These are phyloP conservation scores for Mycena citricolor DNA, from an alignment of 1,284 basidiomycete genomes.

Conservation along the genomic window DNA sequence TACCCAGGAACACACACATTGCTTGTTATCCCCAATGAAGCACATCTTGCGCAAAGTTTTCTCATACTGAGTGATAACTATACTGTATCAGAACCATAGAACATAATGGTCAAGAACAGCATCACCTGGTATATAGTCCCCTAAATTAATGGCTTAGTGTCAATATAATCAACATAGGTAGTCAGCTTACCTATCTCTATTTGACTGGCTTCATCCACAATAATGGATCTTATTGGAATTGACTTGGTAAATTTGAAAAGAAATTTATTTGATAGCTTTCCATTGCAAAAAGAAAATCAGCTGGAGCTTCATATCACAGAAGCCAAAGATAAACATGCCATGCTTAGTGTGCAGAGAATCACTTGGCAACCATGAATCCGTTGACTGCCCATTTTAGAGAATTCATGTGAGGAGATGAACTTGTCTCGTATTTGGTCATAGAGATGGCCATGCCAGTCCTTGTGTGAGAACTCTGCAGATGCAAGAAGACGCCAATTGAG, in stretches of 20 bases:
- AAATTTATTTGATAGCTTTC: constrained; percentile 49
- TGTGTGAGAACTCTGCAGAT: constrained; percentile 11
- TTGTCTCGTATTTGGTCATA: constrained; percentile 46
- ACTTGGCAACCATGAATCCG: constrained; percentile 46
- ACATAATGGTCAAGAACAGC: neutral
- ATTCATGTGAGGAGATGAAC: constrained; percentile 51
- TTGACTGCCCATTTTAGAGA: constrained; percentile 28
- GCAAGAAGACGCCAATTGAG: constrained; percentile 12
- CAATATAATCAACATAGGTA: constrained; percentile 12
- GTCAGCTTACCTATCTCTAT: constrained; percentile 62
- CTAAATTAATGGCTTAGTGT: constrained; percentile 5
- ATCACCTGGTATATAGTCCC: constrained; percentile 22
- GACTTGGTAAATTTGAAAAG: constrained; percentile 38
- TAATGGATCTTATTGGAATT: constrained; percentile 49
- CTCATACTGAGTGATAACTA: constrained; percentile 44
- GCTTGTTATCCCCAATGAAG: constrained; percentile 76
- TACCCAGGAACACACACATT: constrained; percentile 46
- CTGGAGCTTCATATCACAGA: neutral
- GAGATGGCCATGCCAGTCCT: constrained; percentile 69
- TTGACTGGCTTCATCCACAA: constrained; percentile 68
- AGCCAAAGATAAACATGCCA: constrained; percentile 28
- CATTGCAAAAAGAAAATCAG: neutral
- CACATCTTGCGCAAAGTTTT: constrained; percentile 55
- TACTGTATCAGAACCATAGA: constrained; percentile 15
- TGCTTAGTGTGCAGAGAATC: constrained; percentile 69